Conservation (phyloP, 2,329 filamentous ascomycete species). For the Diaporthe longicolla region DNA sequence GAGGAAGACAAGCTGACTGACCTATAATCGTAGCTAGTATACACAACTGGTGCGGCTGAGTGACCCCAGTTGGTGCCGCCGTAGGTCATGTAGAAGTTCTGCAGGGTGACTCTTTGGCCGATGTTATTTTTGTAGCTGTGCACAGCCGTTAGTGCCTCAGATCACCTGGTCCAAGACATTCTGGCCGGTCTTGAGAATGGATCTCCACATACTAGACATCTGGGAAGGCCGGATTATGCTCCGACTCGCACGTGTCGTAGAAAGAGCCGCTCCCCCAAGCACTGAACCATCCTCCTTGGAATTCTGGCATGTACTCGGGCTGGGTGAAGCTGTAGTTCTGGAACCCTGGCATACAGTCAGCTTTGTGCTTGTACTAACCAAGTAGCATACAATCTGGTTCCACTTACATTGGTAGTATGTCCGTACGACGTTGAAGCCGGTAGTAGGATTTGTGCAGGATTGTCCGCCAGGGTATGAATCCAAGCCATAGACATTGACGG, state of each 20-base stretch:
- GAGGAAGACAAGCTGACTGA: conserved; percentile 29
- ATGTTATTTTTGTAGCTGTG: conserved; percentile 66
- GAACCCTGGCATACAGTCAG: conserved; percentile 53
- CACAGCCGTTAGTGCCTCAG: background rate
- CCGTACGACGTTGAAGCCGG: conserved; percentile 64
- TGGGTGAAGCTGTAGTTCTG: conserved; percentile 68
- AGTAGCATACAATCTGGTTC: background rate
- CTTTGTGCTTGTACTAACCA: no score
- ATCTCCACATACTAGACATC: conserved; percentile 59
- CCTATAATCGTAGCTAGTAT: conserved; percentile 59
- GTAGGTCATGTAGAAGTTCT: conserved; percentile 66
- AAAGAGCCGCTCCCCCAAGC: conserved; percentile 65
- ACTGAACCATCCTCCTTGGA: conserved; percentile 68
- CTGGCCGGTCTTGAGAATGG: no score
- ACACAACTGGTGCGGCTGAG: conserved; percentile 63
- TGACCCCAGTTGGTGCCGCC: conserved; percentile 72
- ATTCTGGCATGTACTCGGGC: conserved; percentile 66
- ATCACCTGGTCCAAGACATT: background rate
- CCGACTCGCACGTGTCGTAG: conserved; percentile 63
- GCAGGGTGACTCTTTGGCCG: conserved; percentile 62
- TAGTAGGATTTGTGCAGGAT: conserved; percentile 63
- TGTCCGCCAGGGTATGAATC: conserved; percentile 63
- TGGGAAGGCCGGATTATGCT: conserved; percentile 62
- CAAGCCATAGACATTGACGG: conserved; percentile 64
- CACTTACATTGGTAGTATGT: conserved; percentile 65